Evolutionary conservation across 202 grass and related monocot genomes (phyloP), one percentile per base, ranked within the genome.

Genomic region (Setaria italica): DNA sequence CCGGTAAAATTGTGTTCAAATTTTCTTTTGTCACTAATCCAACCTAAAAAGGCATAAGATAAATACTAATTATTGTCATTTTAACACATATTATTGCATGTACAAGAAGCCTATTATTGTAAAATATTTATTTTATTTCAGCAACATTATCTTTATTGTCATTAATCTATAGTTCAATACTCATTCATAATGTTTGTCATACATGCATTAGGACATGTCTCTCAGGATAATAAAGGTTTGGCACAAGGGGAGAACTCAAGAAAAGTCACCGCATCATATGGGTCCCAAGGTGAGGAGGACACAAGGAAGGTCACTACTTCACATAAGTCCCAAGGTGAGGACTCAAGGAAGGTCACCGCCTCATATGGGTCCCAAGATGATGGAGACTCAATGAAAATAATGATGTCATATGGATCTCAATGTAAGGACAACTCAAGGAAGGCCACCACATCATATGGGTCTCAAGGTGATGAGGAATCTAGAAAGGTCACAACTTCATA

Each of bases 261-360:
- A 0, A 14, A 47, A 2, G 11, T 71, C 2, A 48, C 5, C 11
- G 30, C 2, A 0, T 48, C 43, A 71, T 48, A 71, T 48, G 11
- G 0, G 1, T 30, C 2, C 0, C 4, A 48, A 29, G 68, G 5
- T 46, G 2, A 7, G 0, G 8, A 42, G 19, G 41, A 13, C 20
- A 3, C 2, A 21, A 21, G 10, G 2, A 70, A 21, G 19, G 9
- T 25, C 41, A 46, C 41, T 4, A 7, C 1, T 0, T 46, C 41
- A 70, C 46, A 70, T 45, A 10, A 0, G 2, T 70, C 3, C 0
- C 19, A 21, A 25, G 10, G 2, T 3, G 3, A n/a, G 0, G 9
- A 21, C 4, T 7, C 11, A 2, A 46, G 67, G 4, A 46, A 70
- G 11, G 5, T 34, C 12, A 34, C 12, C 0, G 34, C 1, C 0